These are phyloP conservation scores for Calonectria montana DNA, from an alignment of 2,329 filamentous ascomycete genomes.

Conservation along the genomic window DNA sequence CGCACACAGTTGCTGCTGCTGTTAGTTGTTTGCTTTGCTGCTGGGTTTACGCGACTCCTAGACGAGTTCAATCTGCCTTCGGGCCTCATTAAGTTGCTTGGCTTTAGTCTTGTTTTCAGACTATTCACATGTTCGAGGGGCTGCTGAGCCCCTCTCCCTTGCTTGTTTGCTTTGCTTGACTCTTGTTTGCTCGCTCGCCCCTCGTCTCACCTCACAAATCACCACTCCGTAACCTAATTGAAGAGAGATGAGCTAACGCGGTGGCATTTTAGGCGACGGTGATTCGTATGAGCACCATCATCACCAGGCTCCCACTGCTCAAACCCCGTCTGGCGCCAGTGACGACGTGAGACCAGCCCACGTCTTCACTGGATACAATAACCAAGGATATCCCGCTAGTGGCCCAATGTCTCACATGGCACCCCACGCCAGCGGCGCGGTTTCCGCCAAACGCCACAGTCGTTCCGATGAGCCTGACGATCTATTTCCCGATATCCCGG, in stretches of 20 bases:
- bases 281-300: conserved; percentile 75
- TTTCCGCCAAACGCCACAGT: conserved; percentile 50
- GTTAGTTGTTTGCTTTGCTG: conserved; percentile 48
- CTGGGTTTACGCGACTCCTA: conserved; percentile 49
- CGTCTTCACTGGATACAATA: conserved; percentile 76
- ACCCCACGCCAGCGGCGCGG: conserved; percentile 50
- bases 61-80: conserved; percentile 51
- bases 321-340: conserved; percentile 58
- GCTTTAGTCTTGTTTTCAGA: conserved; percentile 36
- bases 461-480: conserved; percentile 70
- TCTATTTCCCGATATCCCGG: conserved; percentile 89
- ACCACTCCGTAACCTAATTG: conserved; percentile 26
- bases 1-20: conserved; percentile 57
- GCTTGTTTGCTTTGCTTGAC: conserved; percentile 32
- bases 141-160: conserved; percentile 10
- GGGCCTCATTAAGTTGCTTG: conserved; percentile 48
- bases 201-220: conserved; percentile 7
- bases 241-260: conserved; percentile 43
- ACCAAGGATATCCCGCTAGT: conserved; percentile 67
- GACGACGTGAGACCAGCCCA: conserved; percentile 80
- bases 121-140: conserved; percentile 18
- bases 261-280: conserved; percentile 65
- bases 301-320: conserved; percentile 68
- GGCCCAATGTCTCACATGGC: conserved; percentile 74
- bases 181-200: conserved; percentile 21